phyloP scores from a whole-genome alignment of 2,329 filamentous ascomycete species.

The Paecilomyces variotii region DNA sequence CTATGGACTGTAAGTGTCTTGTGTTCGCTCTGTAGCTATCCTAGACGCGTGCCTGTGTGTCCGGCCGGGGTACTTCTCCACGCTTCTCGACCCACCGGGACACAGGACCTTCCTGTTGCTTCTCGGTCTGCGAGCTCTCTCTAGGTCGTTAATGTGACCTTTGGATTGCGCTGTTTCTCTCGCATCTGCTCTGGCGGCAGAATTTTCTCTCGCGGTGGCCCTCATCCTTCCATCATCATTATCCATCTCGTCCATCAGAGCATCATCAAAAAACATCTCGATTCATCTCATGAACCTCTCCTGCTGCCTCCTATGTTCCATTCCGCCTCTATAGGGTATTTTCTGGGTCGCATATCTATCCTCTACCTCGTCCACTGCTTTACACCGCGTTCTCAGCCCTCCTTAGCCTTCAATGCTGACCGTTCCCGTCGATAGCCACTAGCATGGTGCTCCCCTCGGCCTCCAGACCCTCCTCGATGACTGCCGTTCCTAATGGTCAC shows the following conservation, averaged over 20 bases:
- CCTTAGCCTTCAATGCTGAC: constrained; percentile 36
- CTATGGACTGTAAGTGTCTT: constrained; percentile 53
- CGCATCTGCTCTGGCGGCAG: constrained; percentile 14
- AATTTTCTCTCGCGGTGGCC: constrained; percentile 7
- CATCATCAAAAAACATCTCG: constrained; percentile 28
- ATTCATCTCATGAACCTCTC: constrained; percentile 27
- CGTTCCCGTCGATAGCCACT: constrained; percentile 29
- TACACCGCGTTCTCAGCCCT: constrained; percentile 9
- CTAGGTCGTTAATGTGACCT: constrained; percentile 7
- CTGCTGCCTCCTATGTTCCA: constrained; percentile 15
- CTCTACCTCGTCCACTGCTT: constrained; percentile 15
- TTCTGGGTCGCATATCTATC: constrained; percentile 27
- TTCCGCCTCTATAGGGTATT: constrained; percentile 16
- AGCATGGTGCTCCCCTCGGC: constrained; percentile 39
- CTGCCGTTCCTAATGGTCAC: constrained; percentile 28
- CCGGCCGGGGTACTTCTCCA: constrained; percentile 32
- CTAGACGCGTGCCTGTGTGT: constrained; percentile 22
- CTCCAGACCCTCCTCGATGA: constrained; percentile 25
- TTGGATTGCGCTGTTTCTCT: constrained; percentile 10
- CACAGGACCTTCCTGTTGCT: constrained; percentile 15
- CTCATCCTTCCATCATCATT: constrained; percentile 13
- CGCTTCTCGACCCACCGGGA: constrained; percentile 31
- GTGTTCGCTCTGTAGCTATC: constrained; percentile 17
- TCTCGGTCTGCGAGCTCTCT: constrained; percentile 10
- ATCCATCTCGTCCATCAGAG: constrained; percentile 27